A percentile compares a stretch with the other conserved stretches of the same genome.
Conservation (phyloP, 345 rosid genomes). For the Psidium friedrichsthalianum region DNA sequence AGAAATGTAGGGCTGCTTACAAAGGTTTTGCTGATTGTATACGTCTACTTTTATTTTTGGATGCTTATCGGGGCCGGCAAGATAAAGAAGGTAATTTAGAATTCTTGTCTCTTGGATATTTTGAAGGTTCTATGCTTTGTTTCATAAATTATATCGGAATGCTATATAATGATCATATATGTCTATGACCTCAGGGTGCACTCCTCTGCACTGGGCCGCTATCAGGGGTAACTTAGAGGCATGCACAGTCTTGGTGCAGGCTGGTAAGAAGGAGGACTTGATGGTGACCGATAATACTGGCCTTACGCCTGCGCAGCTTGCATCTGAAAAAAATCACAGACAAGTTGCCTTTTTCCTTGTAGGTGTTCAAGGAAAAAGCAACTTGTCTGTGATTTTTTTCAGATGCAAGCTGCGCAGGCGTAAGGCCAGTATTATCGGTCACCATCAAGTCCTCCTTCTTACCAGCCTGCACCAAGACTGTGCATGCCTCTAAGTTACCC, state of each 20-base stretch:
- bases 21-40: slow-evolving; percentile 96
- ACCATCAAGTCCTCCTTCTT: slow-evolving; percentile 86
- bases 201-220: slow-evolving; percentile 99
- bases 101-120: not conserved
- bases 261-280: slow-evolving; percentile 94
- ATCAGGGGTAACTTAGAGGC: slow-evolving; percentile 98
- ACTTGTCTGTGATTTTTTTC: slow-evolving; percentile 98
- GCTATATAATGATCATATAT: not conserved
- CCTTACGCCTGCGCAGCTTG: slow-evolving; percentile 98
- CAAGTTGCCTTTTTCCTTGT: slow-evolving; percentile 99
- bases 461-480: slow-evolving; percentile 95
- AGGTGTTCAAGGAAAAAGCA: slow-evolving; percentile 90
- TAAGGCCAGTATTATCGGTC: slow-evolving; percentile 86
- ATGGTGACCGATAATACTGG: slow-evolving; percentile 82
- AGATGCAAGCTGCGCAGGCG: slow-evolving; percentile 98
- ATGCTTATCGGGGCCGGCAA: slow-evolving; percentile 89
- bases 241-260: slow-evolving; percentile 94
- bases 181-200: slow-evolving; percentile 55
- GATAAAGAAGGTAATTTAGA: slow-evolving; percentile 74
- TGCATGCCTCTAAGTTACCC: slow-evolving; percentile 99
- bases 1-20: slow-evolving; percentile 89
- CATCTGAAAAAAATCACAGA: slow-evolving; percentile 92
- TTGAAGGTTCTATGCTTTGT: not conserved
- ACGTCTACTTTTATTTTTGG: slow-evolving; percentile 86
- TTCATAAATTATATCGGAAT: not conserved